Conservation (phyloP, 2,329 filamentous ascomycete species). For the Acrodontium crateriforme region DNA sequence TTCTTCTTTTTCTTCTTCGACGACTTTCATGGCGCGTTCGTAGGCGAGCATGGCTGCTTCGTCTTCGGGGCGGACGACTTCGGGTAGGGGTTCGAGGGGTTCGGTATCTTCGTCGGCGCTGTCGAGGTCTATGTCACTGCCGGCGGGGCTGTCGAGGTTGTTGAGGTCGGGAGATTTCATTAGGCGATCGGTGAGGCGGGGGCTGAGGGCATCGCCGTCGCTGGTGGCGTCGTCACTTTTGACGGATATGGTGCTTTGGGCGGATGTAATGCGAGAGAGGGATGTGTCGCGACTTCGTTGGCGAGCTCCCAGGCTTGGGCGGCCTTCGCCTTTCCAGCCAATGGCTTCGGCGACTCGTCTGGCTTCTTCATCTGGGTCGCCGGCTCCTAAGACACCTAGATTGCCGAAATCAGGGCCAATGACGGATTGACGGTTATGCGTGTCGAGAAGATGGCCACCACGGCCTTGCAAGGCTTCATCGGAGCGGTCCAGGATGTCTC, state of each 20-base stretch:
- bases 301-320: conserved; percentile 1
- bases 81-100: no score
- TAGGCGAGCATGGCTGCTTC: conserved; percentile 21
- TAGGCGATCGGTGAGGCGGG: conserved; percentile 10
- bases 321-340: conserved; percentile 15
- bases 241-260: conserved; percentile 26
- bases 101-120: conserved; percentile 1
- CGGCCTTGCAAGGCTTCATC: conserved; percentile 25
- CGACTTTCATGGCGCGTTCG: conserved; percentile 19
- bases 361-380: conserved; percentile 22
- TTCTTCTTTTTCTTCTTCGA: conserved; percentile 20
- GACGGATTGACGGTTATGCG: conserved; percentile 33
- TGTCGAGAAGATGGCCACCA: conserved; percentile 40
- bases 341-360: conserved; percentile 27
- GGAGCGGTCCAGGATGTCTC: conserved; percentile 59
- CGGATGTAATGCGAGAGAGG: conserved; percentile 16
- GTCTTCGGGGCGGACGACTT: conserved; percentile 18
- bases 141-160: conserved; percentile 15
- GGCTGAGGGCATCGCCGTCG: conserved; percentile 8
- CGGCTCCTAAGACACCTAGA: conserved; percentile 16
- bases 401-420: conserved; percentile 24
- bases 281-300: conserved; percentile 11
- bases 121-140: conserved; percentile 9
- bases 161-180: conserved; percentile 21
- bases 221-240: conserved; percentile 23